Percentiles rank a stretch among this genome's conserved stretches.
Conservation (phyloP, 805 yeast species). For the Candida ovalis region DNA sequence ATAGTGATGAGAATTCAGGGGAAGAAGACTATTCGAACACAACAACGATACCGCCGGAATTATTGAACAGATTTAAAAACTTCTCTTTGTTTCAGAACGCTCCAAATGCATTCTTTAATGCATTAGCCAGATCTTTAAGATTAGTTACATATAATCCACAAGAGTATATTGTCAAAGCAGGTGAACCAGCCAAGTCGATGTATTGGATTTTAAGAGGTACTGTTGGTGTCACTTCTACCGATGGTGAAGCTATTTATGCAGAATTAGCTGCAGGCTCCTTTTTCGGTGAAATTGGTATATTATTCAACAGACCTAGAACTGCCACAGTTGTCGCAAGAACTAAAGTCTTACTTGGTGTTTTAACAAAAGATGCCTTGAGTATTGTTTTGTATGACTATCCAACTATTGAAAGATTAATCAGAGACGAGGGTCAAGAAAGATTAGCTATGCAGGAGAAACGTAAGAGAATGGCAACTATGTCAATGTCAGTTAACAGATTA, state of each 20-base stretch:
- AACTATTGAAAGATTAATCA: constrained; percentile 57
- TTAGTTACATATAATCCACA: constrained; percentile 64
- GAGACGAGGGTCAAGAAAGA: constrained; percentile 79
- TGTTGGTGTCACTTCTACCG: constrained; percentile 72
- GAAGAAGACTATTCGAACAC: constrained; percentile 21
- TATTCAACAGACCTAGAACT: constrained; percentile 72
- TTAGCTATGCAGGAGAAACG: constrained; percentile 67
- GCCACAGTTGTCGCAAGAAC: constrained; percentile 74
- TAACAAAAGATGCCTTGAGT: constrained; percentile 60
- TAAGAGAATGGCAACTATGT: constrained; percentile 39
- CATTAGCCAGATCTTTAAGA: constrained; percentile 53
- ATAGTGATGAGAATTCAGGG: constrained; percentile 23
- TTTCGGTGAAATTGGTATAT: constrained; percentile 77
- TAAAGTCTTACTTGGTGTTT: constrained; percentile 61
- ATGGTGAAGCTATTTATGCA: constrained; percentile 72
- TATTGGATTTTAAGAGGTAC: constrained; percentile 76
- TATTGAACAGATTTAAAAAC: constrained; percentile 49
- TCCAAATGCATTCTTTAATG: constrained; percentile 58
- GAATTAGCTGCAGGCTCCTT: constrained; percentile 66
- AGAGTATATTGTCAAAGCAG: constrained; percentile 63
- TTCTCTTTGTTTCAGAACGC: constrained; percentile 67
- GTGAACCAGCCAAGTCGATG: constrained; percentile 73
- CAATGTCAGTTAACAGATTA: constrained; percentile 15
- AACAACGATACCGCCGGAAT: constrained; percentile 44
- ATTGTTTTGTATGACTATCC: constrained; percentile 62